phyloP scores from a whole-genome alignment of 2,329 filamentous ascomycete species.

The Sporothrix luriei region DNA sequence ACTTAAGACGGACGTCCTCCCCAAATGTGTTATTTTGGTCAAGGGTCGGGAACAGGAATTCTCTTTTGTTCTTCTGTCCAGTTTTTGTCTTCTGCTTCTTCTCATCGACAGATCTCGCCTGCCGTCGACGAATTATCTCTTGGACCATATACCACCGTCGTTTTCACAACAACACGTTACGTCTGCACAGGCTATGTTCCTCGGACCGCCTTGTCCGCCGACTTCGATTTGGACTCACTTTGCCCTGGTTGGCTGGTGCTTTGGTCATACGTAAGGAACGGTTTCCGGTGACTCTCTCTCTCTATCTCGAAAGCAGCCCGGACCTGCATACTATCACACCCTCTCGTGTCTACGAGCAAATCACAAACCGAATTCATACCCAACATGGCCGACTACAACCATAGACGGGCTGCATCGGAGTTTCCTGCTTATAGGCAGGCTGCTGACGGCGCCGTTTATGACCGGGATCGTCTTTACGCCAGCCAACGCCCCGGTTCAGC shows the following conservation, averaged over 20 bases:
- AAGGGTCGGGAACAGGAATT: neutral
- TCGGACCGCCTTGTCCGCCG: neutral
- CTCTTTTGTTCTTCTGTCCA: conserved; percentile 12
- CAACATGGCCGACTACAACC: conserved; percentile 27
- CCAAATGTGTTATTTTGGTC: neutral
- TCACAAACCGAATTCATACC: too few species aligned
- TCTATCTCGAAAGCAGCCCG: neutral
- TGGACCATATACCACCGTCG: neutral
- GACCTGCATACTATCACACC: neutral
- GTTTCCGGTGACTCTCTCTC: neutral
- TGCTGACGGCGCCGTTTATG: too few species aligned
- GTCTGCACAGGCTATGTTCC: neutral
- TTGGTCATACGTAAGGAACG: neutral
- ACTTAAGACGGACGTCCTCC: conserved; percentile 27
- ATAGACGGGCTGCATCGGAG: conserved; percentile 30
- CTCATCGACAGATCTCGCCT: neutral
- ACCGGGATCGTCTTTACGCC: neutral
- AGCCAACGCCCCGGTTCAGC: neutral
- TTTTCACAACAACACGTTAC: neutral
- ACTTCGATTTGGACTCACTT: neutral
- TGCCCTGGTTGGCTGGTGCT: conserved; percentile 9
- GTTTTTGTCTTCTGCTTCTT: neutral
- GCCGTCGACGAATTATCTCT: neutral
- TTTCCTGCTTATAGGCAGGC: conserved; percentile 1
- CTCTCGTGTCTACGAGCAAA: neutral